Evolutionary conservation across 345 rosid genomes (phyloP), one percentile per base, ranked within the genome.

Genomic region (Chamaenerion angustifolium): DNA sequence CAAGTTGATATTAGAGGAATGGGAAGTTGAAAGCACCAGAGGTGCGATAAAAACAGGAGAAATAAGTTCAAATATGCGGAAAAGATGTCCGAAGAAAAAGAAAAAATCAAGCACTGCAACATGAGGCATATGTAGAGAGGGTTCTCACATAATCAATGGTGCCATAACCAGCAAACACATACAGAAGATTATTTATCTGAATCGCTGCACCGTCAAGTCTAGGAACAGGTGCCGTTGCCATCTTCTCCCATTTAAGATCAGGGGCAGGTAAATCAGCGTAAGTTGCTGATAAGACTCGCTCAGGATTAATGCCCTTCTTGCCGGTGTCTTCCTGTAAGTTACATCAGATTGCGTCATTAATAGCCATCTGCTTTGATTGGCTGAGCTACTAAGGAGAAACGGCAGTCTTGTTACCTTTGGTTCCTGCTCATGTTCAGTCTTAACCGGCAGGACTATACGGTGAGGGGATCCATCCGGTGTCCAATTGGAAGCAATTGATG

Each of bases 141-240:
- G 41, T 47, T 60, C 85, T 76, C 64, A 90, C 98, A 61, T 43
- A 58, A 65, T 92, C 76, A 48, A 87, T 83, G 52, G 80, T 81
- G 55, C 93, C 89, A 53, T 92, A 92, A 47, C 98, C 96, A 40
- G 98, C 98, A 69, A 92, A 92, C 4, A 92, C 98, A 40, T 57
- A 92, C 0, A 92, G 74, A 53, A 66, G 79, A 62, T 87, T 67
- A 70, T 64, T 66, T 42, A 92, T 84, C 81, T 92, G 98, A 52
- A 84, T 63, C 0, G 95, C 93, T 48, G 96, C 95, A 54, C 98
- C 96, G 59, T 84, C 98, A 11, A 92, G 63, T 37, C 96, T 94
- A 73, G 96, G 98, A 43, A 92, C 95, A 21, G 95, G 96, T 0
- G 98, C 81, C 74, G 71, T 16, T 23, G 76, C 52, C 98, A 92